A percentile compares a stretch with the other conserved stretches of the same genome.
Evolutionary conservation across 1,139 yeast genomes (phyloP).

Genomic region (Diutina mesorugosa): DNA sequence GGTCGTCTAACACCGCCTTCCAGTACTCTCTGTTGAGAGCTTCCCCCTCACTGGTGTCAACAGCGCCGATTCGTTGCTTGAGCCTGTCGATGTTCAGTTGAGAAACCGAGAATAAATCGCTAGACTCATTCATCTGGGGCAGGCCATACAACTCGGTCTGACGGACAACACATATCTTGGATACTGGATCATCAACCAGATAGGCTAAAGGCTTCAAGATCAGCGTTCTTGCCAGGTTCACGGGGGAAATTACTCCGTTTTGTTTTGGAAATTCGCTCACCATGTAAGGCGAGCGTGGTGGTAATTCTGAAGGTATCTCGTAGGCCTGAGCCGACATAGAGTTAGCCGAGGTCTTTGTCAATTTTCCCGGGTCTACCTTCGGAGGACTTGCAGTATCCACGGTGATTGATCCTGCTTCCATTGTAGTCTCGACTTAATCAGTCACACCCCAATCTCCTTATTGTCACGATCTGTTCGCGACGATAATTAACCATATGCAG

Average conservation of each 20-base stretch:
- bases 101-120: neutral
- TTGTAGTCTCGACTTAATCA: neutral
- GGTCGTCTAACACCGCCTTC: constrained; percentile 13
- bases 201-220: neutral
- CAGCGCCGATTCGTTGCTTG: neutral
- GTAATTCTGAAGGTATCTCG: neutral
- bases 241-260: neutral
- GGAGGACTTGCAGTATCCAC: neutral
- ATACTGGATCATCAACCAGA: neutral
- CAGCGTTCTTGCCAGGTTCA: neutral
- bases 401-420: neutral
- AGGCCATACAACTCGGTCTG: constrained; percentile 1
- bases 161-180: neutral
- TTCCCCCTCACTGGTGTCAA: neutral
- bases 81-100: neutral
- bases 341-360: neutral
- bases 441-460: neutral
- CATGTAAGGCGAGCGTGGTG: neutral
- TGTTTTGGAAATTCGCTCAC: neutral
- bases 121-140: neutral
- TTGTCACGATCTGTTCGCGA: neutral
- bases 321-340: neutral
- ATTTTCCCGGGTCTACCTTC: neutral
- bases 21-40: constrained; percentile 10
- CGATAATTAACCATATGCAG: neutral